Percentiles rank a stretch among this genome's conserved stretches.
Conservation (phyloP, 345 rosid species). For the Lepidium didymum region DNA sequence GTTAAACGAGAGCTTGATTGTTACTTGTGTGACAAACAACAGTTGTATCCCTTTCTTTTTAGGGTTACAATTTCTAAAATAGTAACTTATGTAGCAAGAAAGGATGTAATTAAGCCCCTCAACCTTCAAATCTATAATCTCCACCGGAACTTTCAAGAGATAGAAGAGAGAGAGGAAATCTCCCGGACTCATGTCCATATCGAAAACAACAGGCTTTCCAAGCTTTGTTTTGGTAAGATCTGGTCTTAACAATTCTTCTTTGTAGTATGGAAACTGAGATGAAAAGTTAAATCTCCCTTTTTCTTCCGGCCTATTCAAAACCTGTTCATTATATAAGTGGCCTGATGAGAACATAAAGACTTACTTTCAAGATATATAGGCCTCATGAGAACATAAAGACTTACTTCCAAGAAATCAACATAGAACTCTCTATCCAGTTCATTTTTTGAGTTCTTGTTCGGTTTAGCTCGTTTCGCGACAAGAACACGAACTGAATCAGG, state of each 20-base stretch:
- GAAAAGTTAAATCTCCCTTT: constrained; percentile 68
- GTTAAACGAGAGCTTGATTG: background rate
- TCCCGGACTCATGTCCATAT: constrained; percentile 97
- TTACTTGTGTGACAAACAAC: background rate
- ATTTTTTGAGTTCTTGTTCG: constrained; percentile 36
- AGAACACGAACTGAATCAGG: constrained; percentile 63
- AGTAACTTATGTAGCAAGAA: background rate
- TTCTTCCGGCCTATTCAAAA: constrained; percentile 52
- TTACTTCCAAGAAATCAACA: constrained; percentile 77
- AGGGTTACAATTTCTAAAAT: background rate
- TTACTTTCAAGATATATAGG: constrained; percentile 55
- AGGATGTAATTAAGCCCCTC: background rate
- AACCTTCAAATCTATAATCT: constrained; percentile 65
- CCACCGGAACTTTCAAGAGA: constrained; percentile 76
- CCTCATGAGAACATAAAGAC: constrained; percentile 6
- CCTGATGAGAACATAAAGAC: constrained; percentile 2
- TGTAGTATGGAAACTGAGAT: constrained; percentile 66
- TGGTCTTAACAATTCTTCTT: constrained; percentile 51
- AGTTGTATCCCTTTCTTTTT: background rate
- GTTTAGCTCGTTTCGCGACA: constrained; percentile 70
- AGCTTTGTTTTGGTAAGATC: constrained; percentile 39
- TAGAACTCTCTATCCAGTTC: constrained; percentile 58
- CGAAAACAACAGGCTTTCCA: constrained; percentile 76
- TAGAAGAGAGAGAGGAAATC: constrained; percentile 79
- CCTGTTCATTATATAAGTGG: constrained; percentile 33